These are phyloP conservation scores for Alloteropsis angusta DNA, from an alignment of 202 grass and related monocot genomes.

Conservation along the genomic window DNA sequence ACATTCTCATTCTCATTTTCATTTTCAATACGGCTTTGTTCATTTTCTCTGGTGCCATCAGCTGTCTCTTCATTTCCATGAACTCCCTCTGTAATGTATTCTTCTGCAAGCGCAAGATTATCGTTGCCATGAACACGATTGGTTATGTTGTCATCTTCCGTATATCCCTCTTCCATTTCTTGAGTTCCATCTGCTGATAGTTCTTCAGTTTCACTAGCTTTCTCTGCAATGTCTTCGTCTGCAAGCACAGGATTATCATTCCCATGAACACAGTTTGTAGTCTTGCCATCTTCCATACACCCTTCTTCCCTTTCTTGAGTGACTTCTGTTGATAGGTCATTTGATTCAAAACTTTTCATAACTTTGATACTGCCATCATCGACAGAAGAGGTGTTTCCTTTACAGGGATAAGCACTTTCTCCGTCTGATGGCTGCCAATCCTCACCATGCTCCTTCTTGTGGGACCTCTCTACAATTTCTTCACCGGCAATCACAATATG, in stretches of 20 bases:
- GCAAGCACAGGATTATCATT: constrained; percentile 4
- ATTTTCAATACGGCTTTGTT: background rate
- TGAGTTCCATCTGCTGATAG: background rate
- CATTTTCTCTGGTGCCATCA: constrained; percentile 18
- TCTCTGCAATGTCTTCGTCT: constrained; percentile 6
- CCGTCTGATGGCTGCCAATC: background rate
- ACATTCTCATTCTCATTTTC: constrained; percentile 1
- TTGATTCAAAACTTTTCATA: constrained; percentile 25
- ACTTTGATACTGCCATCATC: constrained; percentile 30
- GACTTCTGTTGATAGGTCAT: background rate
- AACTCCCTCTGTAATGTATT: background rate
- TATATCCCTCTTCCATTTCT: constrained; percentile 24
- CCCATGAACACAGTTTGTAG: background rate
- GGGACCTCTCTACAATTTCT: too few relatives aligned
- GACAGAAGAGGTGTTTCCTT: constrained; percentile 36
- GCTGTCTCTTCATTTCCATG: background rate
- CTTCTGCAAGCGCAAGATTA: background rate
- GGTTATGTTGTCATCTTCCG: background rate
- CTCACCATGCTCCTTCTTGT: background rate
- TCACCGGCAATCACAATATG: too few relatives aligned
- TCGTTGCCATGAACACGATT: background rate
- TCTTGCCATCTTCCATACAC: background rate
- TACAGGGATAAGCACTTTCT: constrained; percentile 31
- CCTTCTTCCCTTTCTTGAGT: constrained; percentile 26
- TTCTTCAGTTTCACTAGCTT: background rate